Evolutionary conservation across 2,329 filamentous ascomycete species (phyloP), one percentile per base, ranked within the genome.

Genomic region (Alternaria conjuncta): DNA sequence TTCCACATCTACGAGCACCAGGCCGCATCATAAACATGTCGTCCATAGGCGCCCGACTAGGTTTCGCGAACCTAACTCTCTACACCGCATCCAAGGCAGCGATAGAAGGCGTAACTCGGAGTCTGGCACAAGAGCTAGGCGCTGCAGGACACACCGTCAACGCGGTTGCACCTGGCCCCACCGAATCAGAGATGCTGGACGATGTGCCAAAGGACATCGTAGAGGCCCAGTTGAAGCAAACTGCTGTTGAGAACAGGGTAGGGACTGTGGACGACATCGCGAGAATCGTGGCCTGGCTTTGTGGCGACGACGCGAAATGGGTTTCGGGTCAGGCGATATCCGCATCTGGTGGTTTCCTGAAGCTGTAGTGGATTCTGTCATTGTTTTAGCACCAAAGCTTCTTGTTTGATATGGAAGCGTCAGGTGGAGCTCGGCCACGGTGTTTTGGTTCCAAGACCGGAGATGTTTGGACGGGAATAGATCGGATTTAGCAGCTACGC

Each of bases 71-170:
- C 1, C 66, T 86, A 3, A 80, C 83, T 2, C 73, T 88, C 3
- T 90, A 90, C 73, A 82, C 82, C 50, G 84, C 85, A 0, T 86
- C 84, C 5, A 90, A 90, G 71, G 86, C 86, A 0, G 88, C 87
- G 6, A 73, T 90, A 15, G 88, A 90, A 73, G 86, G 84, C 0
- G 74, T 90, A 58, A 90, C 88, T 10, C 80, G 87, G 7, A 84
- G 81, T 47, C 87, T 87, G 83, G 88, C 89, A 0, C 81, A 82
- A 0, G 88, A 90, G 75, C 78, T 90, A 9, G 88, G 88, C 0
- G 72, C 64, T 4, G 77, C 83, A 61, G 87, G 88, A 0, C 86
- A 86, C 61, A 90, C 88, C 0, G 88, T 89, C 25, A 91, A 90
- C 67, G 82, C 83, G 0, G 84, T 90, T 3, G 85, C 84, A 20